phyloP scores from a whole-genome alignment of 352 stramenopile genomes.

The Pythium dissotocum region DNA sequence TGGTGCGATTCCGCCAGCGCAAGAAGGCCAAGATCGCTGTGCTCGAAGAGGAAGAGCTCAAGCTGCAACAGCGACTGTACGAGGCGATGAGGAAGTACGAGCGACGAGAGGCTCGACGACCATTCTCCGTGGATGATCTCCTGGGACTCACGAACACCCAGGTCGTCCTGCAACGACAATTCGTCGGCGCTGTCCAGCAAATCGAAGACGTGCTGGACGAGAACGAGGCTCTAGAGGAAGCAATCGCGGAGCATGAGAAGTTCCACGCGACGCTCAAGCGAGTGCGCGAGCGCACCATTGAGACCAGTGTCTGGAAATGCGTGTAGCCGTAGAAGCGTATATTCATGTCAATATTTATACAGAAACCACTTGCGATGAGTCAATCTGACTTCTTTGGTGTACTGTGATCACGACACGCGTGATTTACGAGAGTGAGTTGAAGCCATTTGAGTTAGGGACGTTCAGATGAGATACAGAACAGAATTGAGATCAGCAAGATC shows the following conservation, averaged over 20 bases:
- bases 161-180: slow-evolving; percentile 13
- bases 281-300: slow-evolving; percentile 18
- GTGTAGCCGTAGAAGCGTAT: slow-evolving; percentile 4
- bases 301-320: slow-evolving; percentile 31
- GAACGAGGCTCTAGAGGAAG: slow-evolving; percentile 27
- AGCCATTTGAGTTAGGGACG: slow-evolving; percentile 3
- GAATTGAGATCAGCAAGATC: not conserved
- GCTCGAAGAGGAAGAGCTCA: slow-evolving; percentile 28
- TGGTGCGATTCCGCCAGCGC: slow-evolving; percentile 34
- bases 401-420: slow-evolving; percentile 1
- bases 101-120: not conserved
- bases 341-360: slow-evolving; percentile 5
- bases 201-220: slow-evolving; percentile 29
- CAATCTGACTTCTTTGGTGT: too few species aligned
- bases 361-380: not conserved
- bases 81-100: slow-evolving; percentile 19
- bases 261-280: slow-evolving; percentile 29
- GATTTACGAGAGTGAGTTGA: not conserved
- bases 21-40: slow-evolving; percentile 31
- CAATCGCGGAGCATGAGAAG: slow-evolving; percentile 31
- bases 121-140: slow-evolving; percentile 15
- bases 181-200: slow-evolving; percentile 21
- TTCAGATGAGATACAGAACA: not conserved
- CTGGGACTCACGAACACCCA: slow-evolving; percentile 16
- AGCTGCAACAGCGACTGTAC: slow-evolving; percentile 22